Evolutionary conservation across 139 green algal species (phyloP).

Genomic region (Picochlorum sp.): DNA sequence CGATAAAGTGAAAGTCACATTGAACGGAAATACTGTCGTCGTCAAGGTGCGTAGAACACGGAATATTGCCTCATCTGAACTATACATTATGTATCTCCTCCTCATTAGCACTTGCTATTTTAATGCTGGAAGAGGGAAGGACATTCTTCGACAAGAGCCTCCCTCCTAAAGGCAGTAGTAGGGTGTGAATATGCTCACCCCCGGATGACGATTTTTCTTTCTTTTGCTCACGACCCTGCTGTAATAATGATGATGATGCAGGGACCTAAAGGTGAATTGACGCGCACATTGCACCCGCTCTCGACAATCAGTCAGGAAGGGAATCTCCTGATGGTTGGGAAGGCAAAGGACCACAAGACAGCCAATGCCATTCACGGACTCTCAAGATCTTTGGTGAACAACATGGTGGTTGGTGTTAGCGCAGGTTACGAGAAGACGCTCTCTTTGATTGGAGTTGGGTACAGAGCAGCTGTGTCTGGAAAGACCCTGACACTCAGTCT

Average conservation of each 20-base stretch:
- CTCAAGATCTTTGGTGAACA: slow-evolving; percentile 65
- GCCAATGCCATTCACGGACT: slow-evolving; percentile 60
- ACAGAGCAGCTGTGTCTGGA: slow-evolving; percentile 67
- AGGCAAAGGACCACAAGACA: slow-evolving; percentile 31
- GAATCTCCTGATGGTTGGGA: slow-evolving; percentile 41
- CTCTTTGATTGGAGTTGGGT: slow-evolving; percentile 64
- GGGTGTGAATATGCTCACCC: too few species aligned
- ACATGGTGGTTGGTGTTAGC: slow-evolving; percentile 87
- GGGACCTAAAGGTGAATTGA: slow-evolving; percentile 76
- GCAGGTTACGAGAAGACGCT: slow-evolving; percentile 79
- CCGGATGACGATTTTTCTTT: too few species aligned
- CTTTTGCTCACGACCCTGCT: too few species aligned
- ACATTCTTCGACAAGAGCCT: too few species aligned
- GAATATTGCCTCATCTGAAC: too few species aligned
- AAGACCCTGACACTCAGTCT: slow-evolving; percentile 81
- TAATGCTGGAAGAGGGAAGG: too few species aligned
- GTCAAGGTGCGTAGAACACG: slow-evolving; percentile 64
- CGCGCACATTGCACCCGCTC: slow-evolving; percentile 48
- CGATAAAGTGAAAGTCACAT: slow-evolving; percentile 63
- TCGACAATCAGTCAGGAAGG: slow-evolving; percentile 54
- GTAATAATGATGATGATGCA: slow-evolving; percentile 22
- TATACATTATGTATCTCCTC: too few species aligned
- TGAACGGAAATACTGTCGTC: slow-evolving; percentile 54
- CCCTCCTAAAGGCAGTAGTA: too few species aligned
- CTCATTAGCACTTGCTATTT: too few species aligned